These are phyloP conservation scores for Suillus sp. DNA, from an alignment of 768 basidiomycete genomes.

Conservation along the genomic window DNA sequence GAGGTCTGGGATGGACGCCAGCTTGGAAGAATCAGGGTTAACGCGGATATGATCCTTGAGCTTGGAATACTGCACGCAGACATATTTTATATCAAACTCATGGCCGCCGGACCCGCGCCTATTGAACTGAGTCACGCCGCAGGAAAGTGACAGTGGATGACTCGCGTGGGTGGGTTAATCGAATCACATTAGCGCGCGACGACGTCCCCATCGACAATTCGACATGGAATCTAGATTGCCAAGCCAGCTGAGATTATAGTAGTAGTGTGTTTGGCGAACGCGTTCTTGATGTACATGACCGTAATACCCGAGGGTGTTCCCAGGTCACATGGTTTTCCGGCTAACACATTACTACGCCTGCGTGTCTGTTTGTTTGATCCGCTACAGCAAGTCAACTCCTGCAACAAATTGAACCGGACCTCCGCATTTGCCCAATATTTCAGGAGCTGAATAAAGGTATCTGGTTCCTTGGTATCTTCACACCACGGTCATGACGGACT, in stretches of 20 bases:
- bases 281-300: neutral
- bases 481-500: conserved; percentile 7
- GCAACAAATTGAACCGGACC: neutral
- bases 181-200: neutral
- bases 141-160: neutral
- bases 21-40: neutral
- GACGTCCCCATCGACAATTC: too few species aligned
- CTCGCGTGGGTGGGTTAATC: neutral
- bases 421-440: too few species aligned
- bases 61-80: neutral
- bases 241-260: neutral
- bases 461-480: neutral
- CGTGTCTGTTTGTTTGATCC: neutral
- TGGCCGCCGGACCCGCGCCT: neutral
- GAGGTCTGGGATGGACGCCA: conserved; percentile 33
- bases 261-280: neutral
- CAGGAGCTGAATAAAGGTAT: neutral
- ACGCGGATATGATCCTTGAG: neutral
- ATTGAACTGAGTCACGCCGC: neutral
- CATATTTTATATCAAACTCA: conserved; percentile 16
- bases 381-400: neutral
- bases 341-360: neutral
- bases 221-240: neutral
- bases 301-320: too few species aligned
- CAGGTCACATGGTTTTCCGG: neutral